Conservation (phyloP, 2,329 filamentous ascomycete genomes). For the Stagonosporopsis tanaceti region DNA sequence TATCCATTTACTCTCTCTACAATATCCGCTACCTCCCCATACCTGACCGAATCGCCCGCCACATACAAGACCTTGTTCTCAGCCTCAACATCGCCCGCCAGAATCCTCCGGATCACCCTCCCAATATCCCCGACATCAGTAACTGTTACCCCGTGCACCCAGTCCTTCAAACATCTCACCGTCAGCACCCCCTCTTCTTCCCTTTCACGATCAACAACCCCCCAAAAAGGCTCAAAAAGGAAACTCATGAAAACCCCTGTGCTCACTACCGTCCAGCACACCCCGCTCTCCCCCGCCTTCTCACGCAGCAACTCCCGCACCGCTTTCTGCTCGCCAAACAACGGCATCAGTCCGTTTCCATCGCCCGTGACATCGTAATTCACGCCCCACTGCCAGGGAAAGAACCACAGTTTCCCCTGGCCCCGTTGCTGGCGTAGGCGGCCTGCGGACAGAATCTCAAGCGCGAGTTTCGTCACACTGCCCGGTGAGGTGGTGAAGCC, state of each 20-base stretch:
- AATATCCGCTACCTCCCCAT: slow-evolving; percentile 61
- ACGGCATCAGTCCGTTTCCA: slow-evolving; percentile 64
- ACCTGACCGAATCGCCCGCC: slow-evolving; percentile 70
- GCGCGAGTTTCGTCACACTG: slow-evolving; percentile 65
- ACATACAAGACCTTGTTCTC: slow-evolving; percentile 61
- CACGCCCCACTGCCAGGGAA: slow-evolving; percentile 79
- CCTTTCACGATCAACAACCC: slow-evolving; percentile 61
- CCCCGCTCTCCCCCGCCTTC: slow-evolving; percentile 38
- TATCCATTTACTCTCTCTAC: slow-evolving; percentile 57
- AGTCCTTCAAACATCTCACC: slow-evolving; percentile 66
- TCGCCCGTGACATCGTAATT: slow-evolving; percentile 70
- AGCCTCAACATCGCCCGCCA: slow-evolving; percentile 47
- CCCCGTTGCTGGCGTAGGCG: neutral
- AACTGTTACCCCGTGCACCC: slow-evolving; percentile 69
- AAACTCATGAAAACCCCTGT: slow-evolving; percentile 77
- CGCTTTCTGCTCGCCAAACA: slow-evolving; percentile 72
- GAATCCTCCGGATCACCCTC: slow-evolving; percentile 63
- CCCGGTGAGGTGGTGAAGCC: slow-evolving; percentile 66
- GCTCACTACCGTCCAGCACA: slow-evolving; percentile 71
- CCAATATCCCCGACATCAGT: slow-evolving; percentile 72
- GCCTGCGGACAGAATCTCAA: slow-evolving; percentile 62
- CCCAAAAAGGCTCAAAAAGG: slow-evolving; percentile 69
- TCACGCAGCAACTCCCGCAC: slow-evolving; percentile 39
- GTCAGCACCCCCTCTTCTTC: slow-evolving; percentile 27
- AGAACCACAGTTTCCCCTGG: slow-evolving; percentile 51